A percentile compares a stretch with the other conserved stretches of the same genome.
Evolutionary conservation across 257 asterid genomes (phyloP).

Genomic region (Phtheirospermum japonicum): DNA sequence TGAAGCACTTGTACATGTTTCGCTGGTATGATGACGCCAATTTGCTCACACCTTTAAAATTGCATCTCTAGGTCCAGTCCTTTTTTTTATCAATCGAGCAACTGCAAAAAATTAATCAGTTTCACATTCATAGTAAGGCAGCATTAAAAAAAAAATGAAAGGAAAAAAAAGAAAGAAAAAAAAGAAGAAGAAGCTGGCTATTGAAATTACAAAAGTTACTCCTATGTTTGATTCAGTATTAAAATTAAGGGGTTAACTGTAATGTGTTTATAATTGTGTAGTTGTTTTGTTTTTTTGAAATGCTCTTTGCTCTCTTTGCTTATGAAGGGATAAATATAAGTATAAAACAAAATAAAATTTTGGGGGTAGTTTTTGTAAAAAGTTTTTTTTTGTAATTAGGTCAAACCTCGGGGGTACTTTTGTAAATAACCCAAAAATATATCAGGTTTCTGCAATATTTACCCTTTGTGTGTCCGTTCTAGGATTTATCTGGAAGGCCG

Average conservation of each 20-base stretch:
- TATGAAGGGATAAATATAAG: too few species aligned
- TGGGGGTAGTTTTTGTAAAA: not conserved
- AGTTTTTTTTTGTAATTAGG: not conserved
- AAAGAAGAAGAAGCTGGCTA: too few species aligned
- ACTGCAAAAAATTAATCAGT: not conserved
- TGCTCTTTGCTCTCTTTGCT: too few species aligned
- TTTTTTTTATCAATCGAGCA: not conserved
- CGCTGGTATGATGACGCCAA: constrained; percentile 54
- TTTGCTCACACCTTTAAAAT: not conserved
- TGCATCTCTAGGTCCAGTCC: not conserved
- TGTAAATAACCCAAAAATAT: not conserved
- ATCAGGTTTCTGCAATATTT: not conserved
- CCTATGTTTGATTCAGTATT: too few species aligned
- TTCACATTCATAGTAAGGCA: too few species aligned
- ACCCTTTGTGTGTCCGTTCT: constrained; percentile 2
- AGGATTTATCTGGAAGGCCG: constrained; percentile 98
- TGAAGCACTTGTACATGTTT: constrained; percentile 90
- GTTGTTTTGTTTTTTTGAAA: too few species aligned
- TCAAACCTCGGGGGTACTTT: not conserved
- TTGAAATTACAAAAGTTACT: too few species aligned
- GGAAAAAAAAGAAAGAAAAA: too few species aligned
- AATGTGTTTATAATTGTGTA: too few species aligned
- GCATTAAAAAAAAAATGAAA: too few species aligned
- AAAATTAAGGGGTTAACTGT: too few species aligned
- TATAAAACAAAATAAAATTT: too few species aligned